A percentile compares a stretch with the other conserved stretches of the same genome.
Evolutionary conservation across 805 yeast genomes (phyloP).

Genomic region (Lachancea lanzarotensis): DNA sequence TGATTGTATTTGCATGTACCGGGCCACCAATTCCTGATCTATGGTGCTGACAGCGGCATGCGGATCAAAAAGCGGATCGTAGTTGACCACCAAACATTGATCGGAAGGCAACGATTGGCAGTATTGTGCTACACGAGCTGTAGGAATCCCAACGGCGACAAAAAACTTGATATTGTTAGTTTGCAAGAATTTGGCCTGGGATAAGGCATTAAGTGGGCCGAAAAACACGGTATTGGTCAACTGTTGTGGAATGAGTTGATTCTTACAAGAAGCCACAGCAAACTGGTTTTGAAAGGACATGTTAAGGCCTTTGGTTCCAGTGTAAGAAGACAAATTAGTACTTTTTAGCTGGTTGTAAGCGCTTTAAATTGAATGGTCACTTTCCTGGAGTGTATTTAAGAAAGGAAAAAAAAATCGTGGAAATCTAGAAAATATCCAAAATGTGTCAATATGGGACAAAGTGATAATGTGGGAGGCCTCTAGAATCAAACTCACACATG

Average conservation of each 20-base stretch:
- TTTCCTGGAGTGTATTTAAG: not conserved
- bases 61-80: constrained; percentile 29
- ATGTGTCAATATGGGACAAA: not conserved
- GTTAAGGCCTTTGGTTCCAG: not conserved
- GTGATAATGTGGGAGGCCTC: no score
- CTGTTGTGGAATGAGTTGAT: constrained; percentile 37
- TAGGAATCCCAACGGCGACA: constrained; percentile 32
- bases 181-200: constrained; percentile 33
- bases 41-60: constrained; percentile 1
- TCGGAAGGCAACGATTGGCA: constrained; percentile 25
- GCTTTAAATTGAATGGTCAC: not conserved
- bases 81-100: constrained; percentile 32
- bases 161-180: constrained; percentile 37
- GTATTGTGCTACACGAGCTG: constrained; percentile 30
- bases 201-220: constrained; percentile 42
- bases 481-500: no score
- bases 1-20: constrained; percentile 25
- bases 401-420: no score
- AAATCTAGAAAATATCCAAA: not conserved
- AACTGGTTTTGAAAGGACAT: constrained; percentile 15
- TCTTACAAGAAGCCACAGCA: constrained; percentile 13
- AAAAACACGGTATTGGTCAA: constrained; percentile 38
- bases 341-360: not conserved
- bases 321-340: not conserved
- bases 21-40: not conserved